Percentiles rank a stretch among this genome's conserved stretches.
Conservation (phyloP, 352 stramenopile genomes). For the Peronospora belbahrii region DNA sequence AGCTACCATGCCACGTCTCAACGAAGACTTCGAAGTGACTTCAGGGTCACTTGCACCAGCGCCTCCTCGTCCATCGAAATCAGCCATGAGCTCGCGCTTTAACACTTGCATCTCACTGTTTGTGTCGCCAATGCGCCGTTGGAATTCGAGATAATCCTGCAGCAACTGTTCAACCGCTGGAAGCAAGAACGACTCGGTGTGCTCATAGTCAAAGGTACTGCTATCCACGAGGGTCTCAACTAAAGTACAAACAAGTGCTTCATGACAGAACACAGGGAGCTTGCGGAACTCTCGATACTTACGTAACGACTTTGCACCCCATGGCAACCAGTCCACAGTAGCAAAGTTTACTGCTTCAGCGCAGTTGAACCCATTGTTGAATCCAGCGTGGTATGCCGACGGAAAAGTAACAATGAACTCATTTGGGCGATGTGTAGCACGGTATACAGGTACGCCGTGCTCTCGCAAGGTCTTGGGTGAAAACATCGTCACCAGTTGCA, state of each 20-base stretch:
- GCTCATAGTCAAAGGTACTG: constrained; percentile 40
- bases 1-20: constrained; percentile 27
- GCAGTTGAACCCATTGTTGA: constrained; percentile 95
- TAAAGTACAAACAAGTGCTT: constrained; percentile 74
- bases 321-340: constrained; percentile 83
- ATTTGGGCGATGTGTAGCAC: constrained; percentile 91
- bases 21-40: constrained; percentile 19
- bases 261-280: constrained; percentile 82
- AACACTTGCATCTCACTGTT: constrained; percentile 18
- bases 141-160: constrained; percentile 48
- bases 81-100: constrained; percentile 46
- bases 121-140: constrained; percentile 25
- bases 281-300: constrained; percentile 79
- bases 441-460: constrained; percentile 91
- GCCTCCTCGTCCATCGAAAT: constrained; percentile 24
- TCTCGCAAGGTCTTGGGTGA: constrained; percentile 57
- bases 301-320: constrained; percentile 55
- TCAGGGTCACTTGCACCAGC: constrained; percentile 4
- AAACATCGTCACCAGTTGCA: constrained; percentile 88
- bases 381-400: constrained; percentile 95
- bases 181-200: constrained; percentile 41
- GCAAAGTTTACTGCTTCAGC: constrained; percentile 89
- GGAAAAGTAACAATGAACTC: constrained; percentile 99
- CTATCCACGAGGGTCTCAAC: constrained; percentile 57
- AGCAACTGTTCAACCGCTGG: constrained; percentile 56